Evolutionary conservation across 768 basidiomycete species (phyloP).

Genomic region (Flagelloscypha sp.): DNA sequence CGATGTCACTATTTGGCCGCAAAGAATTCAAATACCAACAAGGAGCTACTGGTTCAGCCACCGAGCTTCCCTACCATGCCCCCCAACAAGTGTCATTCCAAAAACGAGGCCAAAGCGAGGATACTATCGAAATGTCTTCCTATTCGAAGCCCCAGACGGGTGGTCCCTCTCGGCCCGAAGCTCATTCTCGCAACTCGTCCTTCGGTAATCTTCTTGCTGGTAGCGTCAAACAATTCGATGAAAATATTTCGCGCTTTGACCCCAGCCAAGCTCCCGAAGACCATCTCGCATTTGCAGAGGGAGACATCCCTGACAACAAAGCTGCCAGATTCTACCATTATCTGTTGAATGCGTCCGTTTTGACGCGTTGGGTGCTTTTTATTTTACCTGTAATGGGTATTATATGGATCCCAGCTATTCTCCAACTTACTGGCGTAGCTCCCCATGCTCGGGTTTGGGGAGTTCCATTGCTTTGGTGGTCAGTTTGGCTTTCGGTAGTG

Average conservation of each 20-base stretch:
- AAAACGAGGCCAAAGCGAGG: too few species aligned
- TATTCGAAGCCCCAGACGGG: too few species aligned
- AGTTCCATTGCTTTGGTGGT: constrained; percentile 66
- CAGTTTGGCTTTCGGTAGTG: constrained; percentile 71
- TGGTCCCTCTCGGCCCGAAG: too few species aligned
- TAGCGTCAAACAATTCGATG: constrained; percentile 44
- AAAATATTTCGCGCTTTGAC: constrained; percentile 52
- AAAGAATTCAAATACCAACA: too few species aligned
- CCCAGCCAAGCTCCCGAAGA: constrained; percentile 40
- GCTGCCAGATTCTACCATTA: constrained; percentile 62
- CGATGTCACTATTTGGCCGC: too few species aligned
- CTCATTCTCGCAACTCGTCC: too few species aligned
- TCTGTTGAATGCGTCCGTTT: constrained; percentile 65
- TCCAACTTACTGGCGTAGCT: constrained; percentile 42
- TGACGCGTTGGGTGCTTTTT: constrained; percentile 73
- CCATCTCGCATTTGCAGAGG: constrained; percentile 51
- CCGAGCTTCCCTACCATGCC: too few species aligned
- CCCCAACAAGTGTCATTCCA: too few species aligned
- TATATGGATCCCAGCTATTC: constrained; percentile 70
- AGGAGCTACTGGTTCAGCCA: too few species aligned
- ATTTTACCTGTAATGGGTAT: constrained; percentile 65
- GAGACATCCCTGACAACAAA: constrained; percentile 50
- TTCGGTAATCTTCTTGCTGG: too few species aligned
- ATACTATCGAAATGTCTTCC: too few species aligned
- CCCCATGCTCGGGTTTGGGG: constrained; percentile 54